These are phyloP conservation scores for Rhexocercosporidium sp. DNA, from an alignment of 2,329 filamentous ascomycete species.

Conservation along the genomic window DNA sequence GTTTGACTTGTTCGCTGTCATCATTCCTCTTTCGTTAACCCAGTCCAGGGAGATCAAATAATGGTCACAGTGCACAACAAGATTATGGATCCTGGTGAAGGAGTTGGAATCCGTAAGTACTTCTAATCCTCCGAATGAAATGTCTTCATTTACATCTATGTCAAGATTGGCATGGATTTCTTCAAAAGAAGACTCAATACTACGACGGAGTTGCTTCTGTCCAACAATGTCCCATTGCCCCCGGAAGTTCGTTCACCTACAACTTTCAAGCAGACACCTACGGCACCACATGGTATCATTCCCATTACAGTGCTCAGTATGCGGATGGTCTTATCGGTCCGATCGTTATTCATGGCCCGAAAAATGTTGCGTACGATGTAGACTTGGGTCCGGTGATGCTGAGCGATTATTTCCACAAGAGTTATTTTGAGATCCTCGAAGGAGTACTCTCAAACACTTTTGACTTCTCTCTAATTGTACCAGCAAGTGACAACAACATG, in stretches of 20 bases:
- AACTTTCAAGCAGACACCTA: conserved; percentile 19
- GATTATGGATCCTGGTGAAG: conserved; percentile 5
- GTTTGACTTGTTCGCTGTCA: background rate
- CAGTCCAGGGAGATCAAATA: conserved; percentile 12
- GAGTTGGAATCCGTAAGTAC: conserved; percentile 10
- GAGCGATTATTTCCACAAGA: conserved; percentile 20
- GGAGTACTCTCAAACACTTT: conserved; percentile 35
- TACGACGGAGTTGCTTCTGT: conserved; percentile 50
- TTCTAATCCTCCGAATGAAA: background rate
- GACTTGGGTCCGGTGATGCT: conserved; percentile 59
- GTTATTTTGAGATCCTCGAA: conserved; percentile 16
- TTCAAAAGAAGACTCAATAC: conserved; percentile 46
- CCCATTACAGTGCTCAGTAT: conserved; percentile 55
- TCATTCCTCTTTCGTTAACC: background rate
- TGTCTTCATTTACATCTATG: background rate
- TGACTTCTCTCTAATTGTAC: conserved; percentile 13
- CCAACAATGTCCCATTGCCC: conserved; percentile 68
- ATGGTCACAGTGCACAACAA: conserved; percentile 16
- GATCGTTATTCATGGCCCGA: conserved; percentile 64
- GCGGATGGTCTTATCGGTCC: conserved; percentile 61
- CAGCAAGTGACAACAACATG: conserved; percentile 34
- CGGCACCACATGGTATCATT: conserved; percentile 63
- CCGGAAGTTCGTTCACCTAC: conserved; percentile 40
- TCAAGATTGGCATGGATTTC: conserved; percentile 50
- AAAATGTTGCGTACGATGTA: conserved; percentile 59